phyloP scores from a whole-genome alignment of 306 rosid species.

The Parietaria judaica region DNA sequence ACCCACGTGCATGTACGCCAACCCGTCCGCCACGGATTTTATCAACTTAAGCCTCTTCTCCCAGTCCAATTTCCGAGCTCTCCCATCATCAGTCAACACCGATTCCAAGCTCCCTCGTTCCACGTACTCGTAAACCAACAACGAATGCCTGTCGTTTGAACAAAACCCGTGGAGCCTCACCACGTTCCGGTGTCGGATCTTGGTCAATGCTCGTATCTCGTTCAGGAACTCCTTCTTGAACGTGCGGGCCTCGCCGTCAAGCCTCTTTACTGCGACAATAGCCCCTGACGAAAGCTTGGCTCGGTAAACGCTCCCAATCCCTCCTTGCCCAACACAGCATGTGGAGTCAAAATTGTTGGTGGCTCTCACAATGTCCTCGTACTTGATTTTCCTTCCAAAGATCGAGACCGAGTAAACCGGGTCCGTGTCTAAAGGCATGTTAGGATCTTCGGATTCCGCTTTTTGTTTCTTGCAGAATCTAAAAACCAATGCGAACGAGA shows the following conservation, averaged over 20 bases:
- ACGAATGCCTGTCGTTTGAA: slow-evolving; percentile 17
- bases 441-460: neutral
- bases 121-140: slow-evolving; percentile 26
- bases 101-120: slow-evolving; percentile 31
- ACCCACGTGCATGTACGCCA: slow-evolving; percentile 28
- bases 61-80: slow-evolving; percentile 28
- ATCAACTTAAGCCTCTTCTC: slow-evolving; percentile 17
- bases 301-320: slow-evolving; percentile 27
- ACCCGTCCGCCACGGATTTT: slow-evolving; percentile 26
- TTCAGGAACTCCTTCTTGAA: slow-evolving; percentile 16
- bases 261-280: slow-evolving; percentile 32
- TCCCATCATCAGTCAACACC: slow-evolving; percentile 9
- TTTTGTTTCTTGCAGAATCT: slow-evolving; percentile 1
- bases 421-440: neutral
- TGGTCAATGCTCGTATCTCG: slow-evolving; percentile 19
- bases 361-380: slow-evolving; percentile 28
- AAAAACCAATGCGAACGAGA: neutral
- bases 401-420: slow-evolving; percentile 11
- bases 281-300: slow-evolving; percentile 23
- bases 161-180: slow-evolving; percentile 32
- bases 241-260: slow-evolving; percentile 9
- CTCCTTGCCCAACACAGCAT: slow-evolving; percentile 31
- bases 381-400: slow-evolving; percentile 22
- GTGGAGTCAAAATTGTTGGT: slow-evolving; percentile 22
- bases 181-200: slow-evolving; percentile 20